Evolutionary conservation across 768 basidiomycete genomes (phyloP).

Genomic region (Kwoniella botswanensis): DNA sequence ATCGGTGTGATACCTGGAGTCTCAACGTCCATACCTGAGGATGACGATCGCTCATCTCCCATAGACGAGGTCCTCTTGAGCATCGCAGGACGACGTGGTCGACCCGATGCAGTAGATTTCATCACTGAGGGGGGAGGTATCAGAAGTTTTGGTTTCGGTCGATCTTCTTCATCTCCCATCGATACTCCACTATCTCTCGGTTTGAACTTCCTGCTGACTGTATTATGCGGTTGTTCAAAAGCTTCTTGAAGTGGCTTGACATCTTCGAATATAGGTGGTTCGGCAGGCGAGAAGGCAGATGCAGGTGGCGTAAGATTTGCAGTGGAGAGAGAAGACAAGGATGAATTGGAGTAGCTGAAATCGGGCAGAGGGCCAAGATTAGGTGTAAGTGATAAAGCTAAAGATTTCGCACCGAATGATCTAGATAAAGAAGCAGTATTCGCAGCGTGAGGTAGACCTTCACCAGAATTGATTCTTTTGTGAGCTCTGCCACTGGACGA

Average conservation of each 20-base stretch:
- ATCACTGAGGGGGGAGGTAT: constrained; percentile 17
- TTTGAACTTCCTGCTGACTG: constrained; percentile 52
- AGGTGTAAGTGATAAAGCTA: constrained; percentile 41
- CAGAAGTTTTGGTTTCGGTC: constrained; percentile 16
- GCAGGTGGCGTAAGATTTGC: constrained; percentile 44
- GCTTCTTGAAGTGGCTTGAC: constrained; percentile 55
- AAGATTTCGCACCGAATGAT: constrained; percentile 53
- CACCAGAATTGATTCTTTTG: constrained; percentile 43
- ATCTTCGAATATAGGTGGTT: constrained; percentile 55
- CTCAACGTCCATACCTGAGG: constrained; percentile 24
- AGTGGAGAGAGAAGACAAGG: constrained; percentile 46
- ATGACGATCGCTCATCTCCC: constrained; percentile 42
- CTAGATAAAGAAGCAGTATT: constrained; percentile 41
- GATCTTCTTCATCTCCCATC: constrained; percentile 37
- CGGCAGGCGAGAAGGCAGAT: constrained; percentile 47
- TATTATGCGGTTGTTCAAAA: constrained; percentile 40
- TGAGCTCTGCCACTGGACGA: constrained; percentile 27
- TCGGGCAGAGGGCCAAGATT: constrained; percentile 39
- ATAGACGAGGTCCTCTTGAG: constrained; percentile 54
- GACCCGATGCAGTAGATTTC: constrained; percentile 17
- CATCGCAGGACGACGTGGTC: constrained; percentile 47
- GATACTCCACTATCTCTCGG: constrained; percentile 55
- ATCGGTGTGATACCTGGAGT: constrained; percentile 46
- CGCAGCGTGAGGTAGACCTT: constrained; percentile 22
- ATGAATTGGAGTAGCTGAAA: constrained; percentile 48